phyloP scores from a whole-genome alignment of 257 asterid species.

The Capsicum pubescens region DNA sequence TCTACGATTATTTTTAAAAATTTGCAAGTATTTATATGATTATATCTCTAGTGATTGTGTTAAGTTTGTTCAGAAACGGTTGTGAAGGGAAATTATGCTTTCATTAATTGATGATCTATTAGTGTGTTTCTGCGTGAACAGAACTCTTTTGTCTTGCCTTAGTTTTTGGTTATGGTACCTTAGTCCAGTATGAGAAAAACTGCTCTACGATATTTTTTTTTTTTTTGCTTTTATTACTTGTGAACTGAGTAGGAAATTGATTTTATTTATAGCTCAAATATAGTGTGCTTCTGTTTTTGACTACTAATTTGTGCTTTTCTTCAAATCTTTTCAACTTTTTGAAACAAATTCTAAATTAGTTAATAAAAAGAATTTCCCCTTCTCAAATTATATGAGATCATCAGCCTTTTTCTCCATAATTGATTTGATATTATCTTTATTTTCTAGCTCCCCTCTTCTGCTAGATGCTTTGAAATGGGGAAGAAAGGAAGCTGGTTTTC shows the following conservation, averaged over 20 bases:
- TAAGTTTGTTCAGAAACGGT: not conserved
- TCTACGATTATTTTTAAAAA: not conserved
- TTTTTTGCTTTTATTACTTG: not conserved
- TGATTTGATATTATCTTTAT: not conserved
- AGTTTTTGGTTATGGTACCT: not conserved
- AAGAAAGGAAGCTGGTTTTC: slow-evolving; percentile 64
- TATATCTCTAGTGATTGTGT: not conserved
- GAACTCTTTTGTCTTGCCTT: not conserved
- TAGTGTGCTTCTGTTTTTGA: not conserved
- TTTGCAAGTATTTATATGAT: not conserved
- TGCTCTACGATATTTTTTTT: not conserved
- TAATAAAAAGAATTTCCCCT: not conserved
- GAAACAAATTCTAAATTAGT: not conserved
- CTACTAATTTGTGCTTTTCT: not conserved
- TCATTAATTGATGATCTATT: not conserved
- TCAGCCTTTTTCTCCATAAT: not conserved
- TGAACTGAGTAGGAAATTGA: not conserved
- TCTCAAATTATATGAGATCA: not conserved
- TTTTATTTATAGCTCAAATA: not conserved
- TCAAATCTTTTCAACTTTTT: not conserved
- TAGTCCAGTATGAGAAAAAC: not conserved
- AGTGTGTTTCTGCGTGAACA: not conserved
- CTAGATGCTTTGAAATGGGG: slow-evolving; percentile 58
- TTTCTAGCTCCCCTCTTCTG: slow-evolving; percentile 21
- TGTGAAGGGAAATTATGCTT: not conserved